A percentile compares a stretch with the other conserved stretches of the same genome.
Evolutionary conservation across 2,329 filamentous ascomycete genomes (phyloP).

Genomic region (Epichloe sylvatica): DNA sequence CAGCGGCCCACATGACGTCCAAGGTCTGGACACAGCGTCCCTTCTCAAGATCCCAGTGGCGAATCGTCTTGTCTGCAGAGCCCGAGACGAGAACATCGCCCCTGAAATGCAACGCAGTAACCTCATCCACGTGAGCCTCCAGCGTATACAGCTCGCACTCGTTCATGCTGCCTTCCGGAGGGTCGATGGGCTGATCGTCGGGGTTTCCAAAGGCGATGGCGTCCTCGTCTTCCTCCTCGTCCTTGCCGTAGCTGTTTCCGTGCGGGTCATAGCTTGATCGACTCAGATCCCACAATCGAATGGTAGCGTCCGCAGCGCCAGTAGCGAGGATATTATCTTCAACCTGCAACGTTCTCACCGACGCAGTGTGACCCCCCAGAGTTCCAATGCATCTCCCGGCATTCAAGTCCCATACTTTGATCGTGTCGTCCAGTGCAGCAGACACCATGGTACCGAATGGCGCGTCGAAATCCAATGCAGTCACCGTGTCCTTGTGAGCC

Average conservation of each 20-base stretch:
- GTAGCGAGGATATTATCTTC: conserved; percentile 93
- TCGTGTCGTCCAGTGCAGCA: conserved; percentile 80
- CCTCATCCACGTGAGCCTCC: conserved; percentile 81
- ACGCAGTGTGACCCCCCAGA: conserved; percentile 87
- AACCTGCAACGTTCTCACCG: conserved; percentile 81
- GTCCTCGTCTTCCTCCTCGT: conserved; percentile 46
- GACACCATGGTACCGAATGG: conserved; percentile 93
- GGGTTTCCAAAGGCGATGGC: conserved; percentile 60
- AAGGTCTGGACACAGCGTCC: conserved; percentile 96
- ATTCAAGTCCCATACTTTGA: conserved; percentile 93
- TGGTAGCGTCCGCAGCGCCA: conserved; percentile 86
- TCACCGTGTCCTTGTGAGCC: conserved; percentile 78
- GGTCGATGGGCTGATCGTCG: conserved; percentile 53
- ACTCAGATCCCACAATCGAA: conserved; percentile 88
- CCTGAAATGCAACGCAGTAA: conserved; percentile 84
- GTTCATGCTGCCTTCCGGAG: conserved; percentile 65
- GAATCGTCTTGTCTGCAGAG: conserved; percentile 89
- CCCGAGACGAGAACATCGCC: conserved; percentile 86
- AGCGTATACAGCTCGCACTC: conserved; percentile 84
- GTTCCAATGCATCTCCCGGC: conserved; percentile 82
- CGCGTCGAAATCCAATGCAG: conserved; percentile 89
- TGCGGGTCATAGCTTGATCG: conserved; percentile 71
- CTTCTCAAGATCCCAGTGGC: conserved; percentile 95
- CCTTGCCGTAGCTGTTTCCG: conserved; percentile 45
- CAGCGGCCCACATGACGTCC: conserved; percentile 95